Evolutionary conservation across 106 monocot species (phyloP), one percentile per base, ranked within the genome.

Genomic region (Chionographis japonica): DNA sequence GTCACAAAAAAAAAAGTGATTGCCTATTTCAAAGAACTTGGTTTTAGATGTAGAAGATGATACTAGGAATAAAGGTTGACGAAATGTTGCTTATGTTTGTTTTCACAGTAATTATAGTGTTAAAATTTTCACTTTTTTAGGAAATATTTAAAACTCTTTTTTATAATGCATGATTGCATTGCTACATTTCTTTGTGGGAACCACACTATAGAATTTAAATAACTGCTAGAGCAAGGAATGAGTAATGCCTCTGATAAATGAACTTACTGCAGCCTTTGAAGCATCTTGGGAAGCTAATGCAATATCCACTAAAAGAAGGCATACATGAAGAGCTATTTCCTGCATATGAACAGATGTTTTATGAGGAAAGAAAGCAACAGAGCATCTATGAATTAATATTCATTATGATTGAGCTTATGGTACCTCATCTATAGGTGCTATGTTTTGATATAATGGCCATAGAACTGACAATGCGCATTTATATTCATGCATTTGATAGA

Each of bases 371-470:
- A 16, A 56, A 36, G 58, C n/a, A 41, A 42, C 2, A 16, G 49
- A 20, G 62, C 4, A 38, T 19, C 18, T 69, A 12, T 68, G 42
- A 50, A 55, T 37, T 27, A 35, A 43, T 46, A 10, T 46, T 46
- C 9, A 65, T 37, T 2, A 11, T 5, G 19, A 10, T 46, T 7
- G 12, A 58, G 15, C 7, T 41, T 14, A 36, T 66, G 27, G 46
- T 79, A 95, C 95, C 95, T 95, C 95, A 78, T 95, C 91, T 52
- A 95, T 79, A 10, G 85, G 88, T 62, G 91, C 86, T 61, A 95
- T 79, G 52, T 85, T 88, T 57, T 84, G 76, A 83, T 79, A 91
- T 54, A 95, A 70, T 39, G 80, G 75, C 54, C 84, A 81, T 63
- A 95, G 71, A 50, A 91, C 60, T 58, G 85, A 77, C 39, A 88